Conservation (phyloP, 768 basidiomycete genomes). For the Mycena rosella region DNA sequence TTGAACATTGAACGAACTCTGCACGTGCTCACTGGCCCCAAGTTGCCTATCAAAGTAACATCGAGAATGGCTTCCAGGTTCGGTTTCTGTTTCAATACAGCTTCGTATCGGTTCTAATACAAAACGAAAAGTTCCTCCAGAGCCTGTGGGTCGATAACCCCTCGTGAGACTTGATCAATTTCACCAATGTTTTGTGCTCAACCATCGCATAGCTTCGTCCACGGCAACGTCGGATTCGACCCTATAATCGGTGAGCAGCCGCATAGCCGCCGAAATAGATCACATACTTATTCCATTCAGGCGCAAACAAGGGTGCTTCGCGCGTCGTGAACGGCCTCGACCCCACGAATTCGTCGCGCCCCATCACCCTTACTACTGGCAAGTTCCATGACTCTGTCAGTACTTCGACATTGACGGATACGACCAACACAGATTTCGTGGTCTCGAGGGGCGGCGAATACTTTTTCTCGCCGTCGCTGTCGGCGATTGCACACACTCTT, state of each 20-base stretch:
- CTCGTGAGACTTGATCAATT: not conserved
- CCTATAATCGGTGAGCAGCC: conserved; percentile 27
- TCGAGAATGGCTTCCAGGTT: no score
- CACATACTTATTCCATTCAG: not conserved
- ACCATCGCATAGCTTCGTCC: not conserved
- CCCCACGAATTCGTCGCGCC: conserved; percentile 2
- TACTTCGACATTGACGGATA: no score
- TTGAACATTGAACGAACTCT: not conserved
- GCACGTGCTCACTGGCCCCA: not conserved
- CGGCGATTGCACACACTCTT: no score
- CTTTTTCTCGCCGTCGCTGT: no score
- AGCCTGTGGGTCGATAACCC: conserved; percentile 10
- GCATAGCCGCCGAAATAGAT: not conserved
- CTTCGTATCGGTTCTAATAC: no score
- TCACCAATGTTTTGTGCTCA: not conserved
- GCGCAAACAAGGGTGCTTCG: conserved; percentile 4
- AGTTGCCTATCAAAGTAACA: conserved; percentile 28
- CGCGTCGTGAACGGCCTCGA: conserved; percentile 26
- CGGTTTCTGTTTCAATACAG: no score
- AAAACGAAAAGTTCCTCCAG: conserved; percentile 30
- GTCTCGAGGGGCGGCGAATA: no score
- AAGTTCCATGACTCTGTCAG: not conserved
- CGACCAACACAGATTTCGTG: no score
- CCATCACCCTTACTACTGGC: conserved; percentile 25
- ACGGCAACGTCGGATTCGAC: conserved; percentile 9